Evolutionary conservation across 345 rosid genomes (phyloP), one percentile per base, ranked within the genome.

Genomic region (Lepidium sativum): DNA sequence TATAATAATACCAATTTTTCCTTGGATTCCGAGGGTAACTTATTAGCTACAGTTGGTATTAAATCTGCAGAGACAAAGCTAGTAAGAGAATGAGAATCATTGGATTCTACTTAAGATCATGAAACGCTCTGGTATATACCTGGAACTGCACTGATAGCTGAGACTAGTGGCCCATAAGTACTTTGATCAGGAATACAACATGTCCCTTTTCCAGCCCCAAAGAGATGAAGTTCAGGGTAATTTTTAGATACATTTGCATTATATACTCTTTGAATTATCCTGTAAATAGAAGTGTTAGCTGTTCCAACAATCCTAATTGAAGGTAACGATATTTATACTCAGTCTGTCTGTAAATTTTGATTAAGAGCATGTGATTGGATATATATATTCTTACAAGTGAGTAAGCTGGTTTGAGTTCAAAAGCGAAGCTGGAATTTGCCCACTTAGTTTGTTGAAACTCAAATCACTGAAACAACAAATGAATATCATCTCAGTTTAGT

Each of bases 171-270:
- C 58, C 87, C 87, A 65, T 80, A 85, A 33, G 73, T 50, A 21
- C 90, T 84, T 68, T 76, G 72, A 15, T 60, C 52, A 58, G 87
- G 87, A 58, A 63, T 68, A 60, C 82, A 75, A 49, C 82, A 73
- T 4, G 86, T 78, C 38, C 89, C 86, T 57, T 84, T 82, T 44
- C 86, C 90, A 75, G 85, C 81, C 90, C 90, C 82, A 49, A 82
- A 76, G 50, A 84, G 72, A 74, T 80, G 90, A 40, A 84, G 72
- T 71, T 84, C 86, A 2, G 80, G 64, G 67, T 80, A 39, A 72
- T 80, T 82, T 32, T 80, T 84, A 3, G 80, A 44, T 54, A 82
- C 87, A 31, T 51, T 67, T 39, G 75, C 71, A 45, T 43, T 77
- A 49, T 82, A 80, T 9, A 54, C 81, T 77, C 83, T 82, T 39